Evolutionary conservation across 2,329 filamentous ascomycete species (phyloP).

Genomic region (Didymella keratinophila): DNA sequence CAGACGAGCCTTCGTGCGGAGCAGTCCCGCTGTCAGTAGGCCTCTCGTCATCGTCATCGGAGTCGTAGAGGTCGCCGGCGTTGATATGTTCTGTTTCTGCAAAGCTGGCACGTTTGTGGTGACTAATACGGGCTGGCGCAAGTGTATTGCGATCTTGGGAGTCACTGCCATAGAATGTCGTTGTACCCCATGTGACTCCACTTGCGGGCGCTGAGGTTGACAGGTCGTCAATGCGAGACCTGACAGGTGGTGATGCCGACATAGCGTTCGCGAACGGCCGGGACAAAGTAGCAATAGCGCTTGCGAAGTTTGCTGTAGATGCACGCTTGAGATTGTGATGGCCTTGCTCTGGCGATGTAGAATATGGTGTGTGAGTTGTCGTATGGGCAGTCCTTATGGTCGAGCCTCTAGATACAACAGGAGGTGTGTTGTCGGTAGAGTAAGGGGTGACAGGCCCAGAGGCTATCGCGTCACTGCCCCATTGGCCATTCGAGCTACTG

Average conservation of each 20-base stretch:
- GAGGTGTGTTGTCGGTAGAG: conserved; percentile 63
- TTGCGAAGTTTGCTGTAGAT: conserved; percentile 50
- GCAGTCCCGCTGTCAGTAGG: conserved; percentile 24
- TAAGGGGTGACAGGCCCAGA: conserved; percentile 60
- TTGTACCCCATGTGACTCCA: conserved; percentile 58
- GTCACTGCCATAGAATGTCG: conserved; percentile 50
- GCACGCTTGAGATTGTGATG: conserved; percentile 42
- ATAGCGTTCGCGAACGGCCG: conserved; percentile 51
- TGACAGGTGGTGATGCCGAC: conserved; percentile 50
- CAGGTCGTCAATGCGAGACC: conserved; percentile 48
- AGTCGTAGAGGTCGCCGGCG: conserved; percentile 42
- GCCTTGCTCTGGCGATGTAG: conserved; percentile 53
- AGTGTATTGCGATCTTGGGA: conserved; percentile 39
- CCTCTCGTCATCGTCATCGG: conserved; percentile 45
- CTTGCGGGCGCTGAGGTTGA: conserved; percentile 53
- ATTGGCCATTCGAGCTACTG: conserved; percentile 60
- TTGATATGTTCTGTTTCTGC: conserved; percentile 43
- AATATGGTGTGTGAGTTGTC: conserved; percentile 51
- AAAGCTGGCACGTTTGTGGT: conserved; percentile 51
- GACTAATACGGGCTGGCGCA: conserved; percentile 42
- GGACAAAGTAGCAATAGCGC: conserved; percentile 51
- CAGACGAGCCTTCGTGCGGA: conserved; percentile 31
- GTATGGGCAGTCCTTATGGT: conserved; percentile 47
- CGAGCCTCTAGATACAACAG: conserved; percentile 53
- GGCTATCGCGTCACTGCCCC: conserved; percentile 52